Percentiles rank a stretch among this genome's conserved stretches.
Conservation (phyloP, 2,329 filamentous ascomycete genomes). For the Diplodia mutila region DNA sequence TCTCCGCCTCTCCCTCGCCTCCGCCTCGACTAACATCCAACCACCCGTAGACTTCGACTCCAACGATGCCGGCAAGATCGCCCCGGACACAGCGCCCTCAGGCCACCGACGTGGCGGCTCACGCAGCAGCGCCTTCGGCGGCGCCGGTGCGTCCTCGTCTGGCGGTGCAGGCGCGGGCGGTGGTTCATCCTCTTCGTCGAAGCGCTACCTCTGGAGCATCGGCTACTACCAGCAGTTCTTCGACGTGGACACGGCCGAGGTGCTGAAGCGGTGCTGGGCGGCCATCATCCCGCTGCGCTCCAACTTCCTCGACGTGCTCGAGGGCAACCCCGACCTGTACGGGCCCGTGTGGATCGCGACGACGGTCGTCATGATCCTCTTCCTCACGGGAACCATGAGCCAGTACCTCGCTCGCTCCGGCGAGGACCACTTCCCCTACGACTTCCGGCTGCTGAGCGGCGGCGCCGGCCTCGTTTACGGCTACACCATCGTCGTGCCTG, state of each 20-base stretch:
- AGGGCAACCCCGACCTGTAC: slow-evolving; percentile 96
- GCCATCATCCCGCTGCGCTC: slow-evolving; percentile 83
- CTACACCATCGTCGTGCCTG: slow-evolving; percentile 81
- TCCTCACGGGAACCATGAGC: slow-evolving; percentile 92
- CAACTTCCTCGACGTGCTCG: slow-evolving; percentile 95
- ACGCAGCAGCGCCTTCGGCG: slow-evolving; percentile 12
- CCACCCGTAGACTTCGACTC: slow-evolving; percentile 67
- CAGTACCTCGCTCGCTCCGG: slow-evolving; percentile 77
- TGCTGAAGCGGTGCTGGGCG: slow-evolving; percentile 82
- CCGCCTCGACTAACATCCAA: neutral
- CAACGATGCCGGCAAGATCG: slow-evolving; percentile 53
- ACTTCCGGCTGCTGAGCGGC: slow-evolving; percentile 83
- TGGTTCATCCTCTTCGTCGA: slow-evolving; percentile 48
- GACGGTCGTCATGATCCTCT: slow-evolving; percentile 93
- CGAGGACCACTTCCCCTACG: slow-evolving; percentile 78
- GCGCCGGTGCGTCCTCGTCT: neutral
- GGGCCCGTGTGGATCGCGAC: slow-evolving; percentile 99
- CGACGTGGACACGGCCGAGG: slow-evolving; percentile 92
- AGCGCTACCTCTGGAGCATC: slow-evolving; percentile 90
- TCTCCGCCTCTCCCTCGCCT: slow-evolving; percentile 7
- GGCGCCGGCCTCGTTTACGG: slow-evolving; percentile 94
- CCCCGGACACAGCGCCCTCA: slow-evolving; percentile 42
- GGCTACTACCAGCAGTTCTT: slow-evolving; percentile 98
- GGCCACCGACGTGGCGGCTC: slow-evolving; percentile 13
- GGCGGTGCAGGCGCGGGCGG: slow-evolving; percentile 33